These are phyloP conservation scores for Didymellaceae sp. DNA, from an alignment of 2,329 filamentous ascomycete genomes.

Conservation along the genomic window DNA sequence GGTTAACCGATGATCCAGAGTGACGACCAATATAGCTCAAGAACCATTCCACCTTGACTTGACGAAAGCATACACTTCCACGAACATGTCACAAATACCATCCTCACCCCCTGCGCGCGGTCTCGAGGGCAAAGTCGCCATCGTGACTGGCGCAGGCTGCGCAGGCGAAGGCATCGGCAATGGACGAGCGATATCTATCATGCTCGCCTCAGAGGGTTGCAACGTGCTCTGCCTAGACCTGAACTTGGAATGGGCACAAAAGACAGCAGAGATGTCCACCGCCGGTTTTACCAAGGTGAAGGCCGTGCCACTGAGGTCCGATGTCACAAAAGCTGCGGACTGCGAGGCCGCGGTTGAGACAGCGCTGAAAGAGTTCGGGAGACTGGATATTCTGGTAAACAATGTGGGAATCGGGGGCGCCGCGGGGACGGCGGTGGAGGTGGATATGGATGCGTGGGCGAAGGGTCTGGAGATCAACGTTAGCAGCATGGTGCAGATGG, in stretches of 20 bases:
- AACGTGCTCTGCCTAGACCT: conserved; percentile 66
- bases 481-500: conserved; percentile 69
- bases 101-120: conserved; percentile 46
- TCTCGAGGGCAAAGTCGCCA: conserved; percentile 55
- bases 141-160: conserved; percentile 67
- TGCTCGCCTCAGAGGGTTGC: conserved; percentile 66
- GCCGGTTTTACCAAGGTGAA: conserved; percentile 4
- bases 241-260: conserved; percentile 57
- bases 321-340: conserved; percentile 62
- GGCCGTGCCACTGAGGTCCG: conserved; percentile 54
- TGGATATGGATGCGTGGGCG: conserved; percentile 66
- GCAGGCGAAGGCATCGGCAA: conserved; percentile 66
- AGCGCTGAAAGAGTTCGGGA: conserved; percentile 59
- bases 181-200: conserved; percentile 63
- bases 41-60: not conserved
- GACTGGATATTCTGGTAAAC: conserved; percentile 69
- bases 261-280: conserved; percentile 62
- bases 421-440: conserved; percentile 64
- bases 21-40: not conserved
- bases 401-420: conserved; percentile 69
- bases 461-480: conserved; percentile 67
- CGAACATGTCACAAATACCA: conserved; percentile 29
- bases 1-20: not conserved
- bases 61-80: too few relatives aligned
- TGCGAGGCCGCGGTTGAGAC: conserved; percentile 54